Evolutionary conservation across 352 stramenopile genomes (phyloP).

Genomic region (Pythium monospermum): DNA sequence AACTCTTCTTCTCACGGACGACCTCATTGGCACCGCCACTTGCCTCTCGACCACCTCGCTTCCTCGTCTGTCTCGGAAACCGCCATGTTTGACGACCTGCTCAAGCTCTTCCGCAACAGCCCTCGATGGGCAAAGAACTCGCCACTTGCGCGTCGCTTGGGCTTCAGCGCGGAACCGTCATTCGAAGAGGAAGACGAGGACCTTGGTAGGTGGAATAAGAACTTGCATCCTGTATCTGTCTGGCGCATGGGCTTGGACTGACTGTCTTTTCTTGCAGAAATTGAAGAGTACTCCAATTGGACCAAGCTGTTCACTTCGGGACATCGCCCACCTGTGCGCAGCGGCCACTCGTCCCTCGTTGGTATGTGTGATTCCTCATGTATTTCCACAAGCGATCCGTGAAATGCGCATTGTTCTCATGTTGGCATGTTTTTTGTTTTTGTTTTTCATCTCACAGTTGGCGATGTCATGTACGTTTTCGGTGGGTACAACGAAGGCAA

Average conservation of each 20-base stretch:
- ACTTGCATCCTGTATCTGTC: neutral
- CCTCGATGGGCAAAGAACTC: slow-evolving; percentile 68
- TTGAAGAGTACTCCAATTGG: slow-evolving; percentile 60
- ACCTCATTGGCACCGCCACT: neutral
- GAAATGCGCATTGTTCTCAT: too few species aligned
- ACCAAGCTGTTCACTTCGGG: slow-evolving; percentile 68
- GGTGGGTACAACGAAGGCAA: slow-evolving; percentile 84
- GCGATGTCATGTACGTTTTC: slow-evolving; percentile 78
- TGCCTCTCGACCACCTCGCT: neutral
- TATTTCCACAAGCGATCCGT: too few species aligned
- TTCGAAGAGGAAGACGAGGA: slow-evolving; percentile 61
- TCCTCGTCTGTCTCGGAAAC: slow-evolving; percentile 1
- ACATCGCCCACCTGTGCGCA: slow-evolving; percentile 62
- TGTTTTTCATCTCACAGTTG: slow-evolving; percentile 30
- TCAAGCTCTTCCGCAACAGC: slow-evolving; percentile 82
- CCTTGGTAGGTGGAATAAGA: neutral
- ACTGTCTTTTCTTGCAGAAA: slow-evolving; percentile 1
- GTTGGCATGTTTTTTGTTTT: neutral
- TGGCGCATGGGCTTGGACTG: too few species aligned
- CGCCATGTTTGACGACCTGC: slow-evolving; percentile 39
- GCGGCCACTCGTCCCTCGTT: slow-evolving; percentile 74
- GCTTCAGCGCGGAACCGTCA: slow-evolving; percentile 54
- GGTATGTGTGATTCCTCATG: slow-evolving; percentile 27
- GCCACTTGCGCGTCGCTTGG: slow-evolving; percentile 60
- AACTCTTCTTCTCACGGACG: slow-evolving; percentile 1